Conservation (phyloP, 345 rosid genomes). For the Mercurialis annua region DNA sequence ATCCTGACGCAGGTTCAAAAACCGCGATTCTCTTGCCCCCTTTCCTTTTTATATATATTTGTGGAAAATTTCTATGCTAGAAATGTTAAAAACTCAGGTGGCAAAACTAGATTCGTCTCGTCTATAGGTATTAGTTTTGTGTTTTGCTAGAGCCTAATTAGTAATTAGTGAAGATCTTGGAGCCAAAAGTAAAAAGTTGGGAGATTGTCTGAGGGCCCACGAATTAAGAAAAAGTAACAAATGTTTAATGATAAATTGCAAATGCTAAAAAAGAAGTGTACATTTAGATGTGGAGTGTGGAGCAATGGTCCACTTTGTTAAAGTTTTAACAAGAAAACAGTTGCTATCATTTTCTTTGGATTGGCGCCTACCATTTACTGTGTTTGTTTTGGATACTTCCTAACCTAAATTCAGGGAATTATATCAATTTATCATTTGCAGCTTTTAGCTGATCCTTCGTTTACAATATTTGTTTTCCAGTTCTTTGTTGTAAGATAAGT, state of each 20-base stretch:
- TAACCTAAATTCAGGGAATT: constrained; percentile 3
- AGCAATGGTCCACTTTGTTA: constrained; percentile 19
- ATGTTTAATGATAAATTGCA: neutral
- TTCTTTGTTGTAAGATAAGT: no score
- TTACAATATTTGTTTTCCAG: constrained; percentile 27
- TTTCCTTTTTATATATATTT: no score
- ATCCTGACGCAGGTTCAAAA: no score
- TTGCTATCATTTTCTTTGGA: constrained; percentile 36
- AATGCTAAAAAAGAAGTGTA: neutral
- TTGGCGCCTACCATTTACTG: constrained; percentile 24
- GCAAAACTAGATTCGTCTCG: no score
- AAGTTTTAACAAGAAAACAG: constrained; percentile 27
- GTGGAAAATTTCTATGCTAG: no score
- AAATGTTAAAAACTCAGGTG: no score
- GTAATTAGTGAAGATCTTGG: no score
- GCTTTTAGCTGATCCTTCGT: constrained; percentile 24
- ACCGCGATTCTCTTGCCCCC: no score
- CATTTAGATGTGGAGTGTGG: neutral
- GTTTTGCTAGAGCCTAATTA: no score
- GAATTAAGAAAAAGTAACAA: neutral
- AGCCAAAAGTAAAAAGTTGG: no score
- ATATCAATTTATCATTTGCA: constrained; percentile 20
- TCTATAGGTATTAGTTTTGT: no score
- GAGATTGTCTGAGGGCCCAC: constrained; percentile 1
- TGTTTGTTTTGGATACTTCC: constrained; percentile 10